phyloP scores from a whole-genome alignment of 352 stramenopile species.

The Pythium phragmiticola region DNA sequence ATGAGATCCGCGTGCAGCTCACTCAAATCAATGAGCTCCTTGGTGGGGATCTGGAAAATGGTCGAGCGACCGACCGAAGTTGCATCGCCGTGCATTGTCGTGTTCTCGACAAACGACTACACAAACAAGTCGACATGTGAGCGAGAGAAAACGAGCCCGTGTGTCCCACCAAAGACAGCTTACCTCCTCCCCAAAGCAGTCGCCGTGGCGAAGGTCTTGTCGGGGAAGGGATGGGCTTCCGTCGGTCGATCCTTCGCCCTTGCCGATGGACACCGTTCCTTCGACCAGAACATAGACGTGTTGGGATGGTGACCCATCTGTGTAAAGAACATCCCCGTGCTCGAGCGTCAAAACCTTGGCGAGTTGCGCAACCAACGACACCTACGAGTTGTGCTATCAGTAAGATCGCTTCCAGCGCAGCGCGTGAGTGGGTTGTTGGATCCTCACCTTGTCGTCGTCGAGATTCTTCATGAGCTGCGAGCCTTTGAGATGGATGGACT shows the following conservation, averaged over 20 bases:
- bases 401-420: not conserved
- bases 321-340: conserved; percentile 60
- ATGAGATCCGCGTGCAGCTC: conserved; percentile 83
- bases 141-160: not conserved
- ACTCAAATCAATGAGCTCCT: conserved; percentile 75
- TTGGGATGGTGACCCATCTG: conserved; percentile 38
- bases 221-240: conserved; percentile 10
- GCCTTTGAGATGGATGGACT: conserved; percentile 83
- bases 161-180: not conserved
- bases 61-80: conserved; percentile 52
- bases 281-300: conserved; percentile 73
- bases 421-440: not conserved
- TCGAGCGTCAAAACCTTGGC: conserved; percentile 58
- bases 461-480: conserved; percentile 83
- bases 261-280: conserved; percentile 57
- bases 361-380: conserved; percentile 73
- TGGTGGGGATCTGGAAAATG: conserved; percentile 73
- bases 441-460: conserved; percentile 66
- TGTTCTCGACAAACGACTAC: conserved; percentile 71
- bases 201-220: conserved; percentile 58
- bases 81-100: conserved; percentile 42
- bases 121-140: not conserved
- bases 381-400: conserved; percentile 17
- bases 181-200: conserved; percentile 87
- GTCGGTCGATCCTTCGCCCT: conserved; percentile 8